Conservation (phyloP, 768 basidiomycete genomes). For the Tricholoma hemisulphureum region DNA sequence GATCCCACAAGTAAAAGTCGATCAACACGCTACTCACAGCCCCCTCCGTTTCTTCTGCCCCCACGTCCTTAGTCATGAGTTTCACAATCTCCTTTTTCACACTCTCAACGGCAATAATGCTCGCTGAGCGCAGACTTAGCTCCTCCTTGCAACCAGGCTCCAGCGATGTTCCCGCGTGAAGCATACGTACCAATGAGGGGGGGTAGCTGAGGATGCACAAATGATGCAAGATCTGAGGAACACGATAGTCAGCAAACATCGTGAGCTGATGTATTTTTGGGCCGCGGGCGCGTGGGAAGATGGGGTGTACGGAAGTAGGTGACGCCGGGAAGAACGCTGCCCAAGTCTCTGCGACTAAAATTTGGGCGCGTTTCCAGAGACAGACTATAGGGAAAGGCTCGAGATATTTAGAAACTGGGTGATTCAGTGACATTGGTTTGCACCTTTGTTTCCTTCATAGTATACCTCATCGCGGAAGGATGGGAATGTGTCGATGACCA, state of each 20-base stretch:
- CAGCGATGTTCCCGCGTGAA: conserved; percentile 46
- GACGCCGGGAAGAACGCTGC: conserved; percentile 80
- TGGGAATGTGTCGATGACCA: conserved; percentile 69
- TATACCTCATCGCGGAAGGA: conserved; percentile 70
- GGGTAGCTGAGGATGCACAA: conserved; percentile 76
- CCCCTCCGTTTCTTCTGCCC: conserved; percentile 23
- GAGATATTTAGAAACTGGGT: background rate
- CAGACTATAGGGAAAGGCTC: conserved; percentile 44
- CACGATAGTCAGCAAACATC: conserved; percentile 94
- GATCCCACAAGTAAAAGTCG: conserved; percentile 90
- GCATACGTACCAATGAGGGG: conserved; percentile 48
- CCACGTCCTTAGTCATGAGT: conserved; percentile 29
- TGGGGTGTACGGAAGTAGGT: conserved; percentile 52
- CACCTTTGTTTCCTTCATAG: conserved; percentile 61
- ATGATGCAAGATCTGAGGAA: conserved; percentile 89
- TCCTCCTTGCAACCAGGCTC: conserved; percentile 65
- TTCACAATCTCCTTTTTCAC: conserved; percentile 58
- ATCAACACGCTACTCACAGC: conserved; percentile 74
- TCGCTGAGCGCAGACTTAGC: conserved; percentile 75
- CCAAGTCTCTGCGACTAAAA: conserved; percentile 89
- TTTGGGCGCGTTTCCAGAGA: conserved; percentile 91
- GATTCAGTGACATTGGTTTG: background rate
- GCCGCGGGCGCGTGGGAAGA: conserved; percentile 61
- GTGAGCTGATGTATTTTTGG: conserved; percentile 70
- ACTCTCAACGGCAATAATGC: conserved; percentile 76